Base-by-base conservation (phyloP, 2,329 filamentous ascomycete species). In the Aspergillus brunneoviolaceus region DNA sequence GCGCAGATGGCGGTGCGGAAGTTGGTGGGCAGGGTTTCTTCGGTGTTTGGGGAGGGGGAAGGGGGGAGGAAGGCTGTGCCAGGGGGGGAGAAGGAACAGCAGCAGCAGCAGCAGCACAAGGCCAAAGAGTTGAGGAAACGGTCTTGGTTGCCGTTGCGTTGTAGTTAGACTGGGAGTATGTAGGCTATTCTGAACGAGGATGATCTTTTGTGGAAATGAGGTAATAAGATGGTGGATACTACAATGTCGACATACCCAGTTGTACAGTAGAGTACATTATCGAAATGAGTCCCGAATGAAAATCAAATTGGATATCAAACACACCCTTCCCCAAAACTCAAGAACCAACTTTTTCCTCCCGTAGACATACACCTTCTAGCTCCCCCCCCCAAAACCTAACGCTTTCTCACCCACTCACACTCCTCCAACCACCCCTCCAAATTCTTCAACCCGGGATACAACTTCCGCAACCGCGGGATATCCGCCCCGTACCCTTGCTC, bases 361-460 rank as follows among this genome's bases (percentile, higher is more conserved):
- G 1, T 9, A 27, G 27, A 27, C 27, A 27, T 27, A 27, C 27
- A 27, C 27, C 27, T 27, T 2, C 23, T 4, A 23, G 23, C 23
- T 23, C 39, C 14, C 19, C 39, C 16, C 1, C 16, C 23, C 23
- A 23, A 5, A 16, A n/a, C 19, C 6, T 19, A 45, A 45, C 14
- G 39, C 39, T 12, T 39, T 14, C 16, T 53, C 16, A 53, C 14
- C 55, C 51, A 58, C 29, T 48, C 73, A 67, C 81, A 84, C 68
- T 77, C 74, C 68, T 74, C 71, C 63, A 85, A 60, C 80, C 81
- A 85, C 5, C 69, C 74, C 61, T 76, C 77, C 59, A 84, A 82
- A 56, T 79, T 74, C 68, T 78, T 77, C 68, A 84, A 65, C 25
- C 73, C 72, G 1, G 79, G 78, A 69, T 84, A 74, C 61, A 76